Percentiles rank a stretch among this genome's conserved stretches.
Evolutionary conservation across 768 basidiomycete species (phyloP).

Genomic region (Favolaschia claudopus): DNA sequence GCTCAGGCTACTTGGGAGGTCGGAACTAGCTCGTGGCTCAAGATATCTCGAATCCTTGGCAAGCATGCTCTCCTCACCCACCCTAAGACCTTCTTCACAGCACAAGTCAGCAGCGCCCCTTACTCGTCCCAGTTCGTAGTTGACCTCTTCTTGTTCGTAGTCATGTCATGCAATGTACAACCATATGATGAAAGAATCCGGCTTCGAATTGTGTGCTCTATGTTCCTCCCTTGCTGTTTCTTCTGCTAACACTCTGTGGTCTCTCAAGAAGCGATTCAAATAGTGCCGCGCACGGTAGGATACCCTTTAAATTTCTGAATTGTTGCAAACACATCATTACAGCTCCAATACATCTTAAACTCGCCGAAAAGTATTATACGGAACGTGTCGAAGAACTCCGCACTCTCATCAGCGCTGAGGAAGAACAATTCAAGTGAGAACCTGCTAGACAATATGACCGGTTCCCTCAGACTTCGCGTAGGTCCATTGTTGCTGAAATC

Average conservation of each 20-base stretch:
- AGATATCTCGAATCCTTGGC: slow-evolving; percentile 69
- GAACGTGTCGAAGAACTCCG: slow-evolving; percentile 76
- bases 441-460: neutral
- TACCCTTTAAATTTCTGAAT: neutral
- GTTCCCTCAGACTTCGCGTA: slow-evolving; percentile 34
- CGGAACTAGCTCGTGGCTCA: slow-evolving; percentile 73
- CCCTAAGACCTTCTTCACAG: slow-evolving; percentile 70
- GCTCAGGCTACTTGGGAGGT: slow-evolving; percentile 89
- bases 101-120: slow-evolving; percentile 62
- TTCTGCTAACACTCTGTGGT: slow-evolving; percentile 18
- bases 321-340: slow-evolving; percentile 19
- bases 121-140: slow-evolving; percentile 1
- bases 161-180: slow-evolving; percentile 74
- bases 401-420: slow-evolving; percentile 74
- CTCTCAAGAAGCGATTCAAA: slow-evolving; percentile 58
- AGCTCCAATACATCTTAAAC: slow-evolving; percentile 71
- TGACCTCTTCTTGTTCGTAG: slow-evolving; percentile 44
- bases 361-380: slow-evolving; percentile 80
- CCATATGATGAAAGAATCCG: slow-evolving; percentile 72
- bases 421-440: slow-evolving; percentile 77
- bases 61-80: slow-evolving; percentile 75
- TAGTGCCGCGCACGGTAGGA: slow-evolving; percentile 60
- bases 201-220: slow-evolving; percentile 63
- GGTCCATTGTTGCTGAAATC: slow-evolving; percentile 67
- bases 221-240: slow-evolving; percentile 8